Base-by-base conservation (phyloP, 2,329 filamentous ascomycete species). In the Clarireedia paspali region DNA sequence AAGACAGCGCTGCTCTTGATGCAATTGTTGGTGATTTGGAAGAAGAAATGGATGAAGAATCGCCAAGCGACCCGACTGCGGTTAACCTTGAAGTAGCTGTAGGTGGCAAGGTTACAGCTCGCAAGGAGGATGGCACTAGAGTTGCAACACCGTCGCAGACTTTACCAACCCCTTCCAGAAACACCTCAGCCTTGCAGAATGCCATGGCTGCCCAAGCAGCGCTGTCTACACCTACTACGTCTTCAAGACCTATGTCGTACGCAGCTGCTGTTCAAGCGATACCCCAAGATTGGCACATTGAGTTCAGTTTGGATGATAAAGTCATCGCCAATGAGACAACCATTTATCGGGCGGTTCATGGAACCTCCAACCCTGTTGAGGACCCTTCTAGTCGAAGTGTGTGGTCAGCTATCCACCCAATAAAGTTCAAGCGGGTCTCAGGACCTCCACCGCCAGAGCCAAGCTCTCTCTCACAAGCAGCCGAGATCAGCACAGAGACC, bases 241-340 rank as follows among this genome's bases (percentile, higher is more conserved):
- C 85, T 15, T 79, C 84, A 9, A 80, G 86, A 9, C 80, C 86
- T 2, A 83, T 89, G 71, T 90, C 91, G 0, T 96, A 96, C 70
- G 87, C 91, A 24, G 88, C 89, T 52, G 90, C 90, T 4, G 81
- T 95, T 52, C 88, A 91, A 63, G 77, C 88, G 14, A 77, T 83
- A 0, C 89, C 91, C 1, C 88, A 95, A 67, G 91, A 97, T 67
- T 99, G 94, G 94, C 92, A 99, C 66, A 91, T 99, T 59, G 89
- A 97, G 67, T 99, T 99, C 72, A 91, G 83, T 62, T 81, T 97
- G 50, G 87, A 95, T 61, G 87, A 81, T 53, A 90, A 91, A 69
- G 80, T 88, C 1, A 87, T 99, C 57, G 79, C 88, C 0, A 94
- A 91, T 63, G 91, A 97, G 65, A 96, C 89, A 0, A 99, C 94